Evolutionary conservation across 495 filamentous ascomycete genomes (phyloP), one percentile per base, ranked within the genome.

Genomic region (Xylaria nigripes): DNA sequence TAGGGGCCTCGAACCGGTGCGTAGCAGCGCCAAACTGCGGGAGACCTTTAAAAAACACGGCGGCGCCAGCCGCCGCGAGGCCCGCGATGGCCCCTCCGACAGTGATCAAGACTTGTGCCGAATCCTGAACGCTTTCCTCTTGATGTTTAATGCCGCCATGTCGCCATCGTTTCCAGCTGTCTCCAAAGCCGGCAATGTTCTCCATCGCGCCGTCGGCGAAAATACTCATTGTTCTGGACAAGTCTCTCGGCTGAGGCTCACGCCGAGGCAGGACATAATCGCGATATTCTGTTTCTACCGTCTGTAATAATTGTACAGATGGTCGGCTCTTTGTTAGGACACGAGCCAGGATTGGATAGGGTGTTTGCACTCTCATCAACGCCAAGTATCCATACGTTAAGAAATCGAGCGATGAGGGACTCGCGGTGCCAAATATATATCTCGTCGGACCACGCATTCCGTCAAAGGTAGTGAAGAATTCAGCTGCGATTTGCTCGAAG

Each of bases 371-470:
- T 2, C 87, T 69, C 68, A 86, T 85, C 40, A 96, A 67, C 7
- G 81, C 77, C 40, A 96, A 69, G 68, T 92, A 95, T 19, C 82
- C 93, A 53, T 86, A 74, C 1, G 80, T 84, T 23, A 95, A 60
- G 64, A 87, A 95, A 68, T 95, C 86, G n/a, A 89, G 67, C 45
- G 75, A 83, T n/a, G 80, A 77, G 4, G 81, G 75, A 2, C 64
- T 57, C 0, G 48, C 22, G 13, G 71, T 67, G 6, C 71, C 70
- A 1, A 90, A 70, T 16, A 86, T 65, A 59, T 74, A 84, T 9
- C 61, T 38, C 60, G 81, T 62, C 12, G 57, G 46, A 7, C 72
- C 77, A 5, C 90, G 74, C 45, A 87, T 76, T 22, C 78, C 74
- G 36, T 80, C 75, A 19, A 96, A 61, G 0, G 90, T 85, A 40